Conservation (phyloP, 305 asterid species). For the Rubia balearica region DNA sequence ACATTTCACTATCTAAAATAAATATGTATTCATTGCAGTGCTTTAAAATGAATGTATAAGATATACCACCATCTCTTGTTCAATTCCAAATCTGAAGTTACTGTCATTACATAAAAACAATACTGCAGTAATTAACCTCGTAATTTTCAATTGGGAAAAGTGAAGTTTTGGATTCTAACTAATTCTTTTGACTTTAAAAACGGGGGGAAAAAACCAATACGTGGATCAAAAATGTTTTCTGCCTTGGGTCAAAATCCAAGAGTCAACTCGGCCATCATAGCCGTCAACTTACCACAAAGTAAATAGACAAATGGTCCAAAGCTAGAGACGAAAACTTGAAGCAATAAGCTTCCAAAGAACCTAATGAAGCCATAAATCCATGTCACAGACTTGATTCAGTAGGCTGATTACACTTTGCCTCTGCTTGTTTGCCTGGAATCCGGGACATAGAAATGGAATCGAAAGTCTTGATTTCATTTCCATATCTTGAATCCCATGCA, state of each 20-base stretch:
- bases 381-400: background rate
- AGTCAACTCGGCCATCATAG: background rate
- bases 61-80: background rate
- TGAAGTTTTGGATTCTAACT: conserved; percentile 7
- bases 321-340: conserved; percentile 2
- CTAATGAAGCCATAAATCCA: background rate
- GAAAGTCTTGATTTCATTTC: background rate
- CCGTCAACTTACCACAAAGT: background rate
- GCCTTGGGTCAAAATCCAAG: background rate
- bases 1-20: too few species aligned
- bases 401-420: background rate
- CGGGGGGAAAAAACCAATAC: background rate
- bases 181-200: background rate
- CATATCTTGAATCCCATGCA: background rate
- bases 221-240: background rate
- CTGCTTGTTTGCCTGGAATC: background rate
- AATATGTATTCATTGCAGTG: too few species aligned
- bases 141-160: background rate
- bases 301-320: background rate
- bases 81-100: background rate
- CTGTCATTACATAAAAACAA: background rate
- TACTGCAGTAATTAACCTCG: background rate
- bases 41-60: too few species aligned
- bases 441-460: background rate
- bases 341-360: background rate